Base-by-base conservation (phyloP, 78 protist genomes). In the Dictyostelium brefeldianum region DNA sequence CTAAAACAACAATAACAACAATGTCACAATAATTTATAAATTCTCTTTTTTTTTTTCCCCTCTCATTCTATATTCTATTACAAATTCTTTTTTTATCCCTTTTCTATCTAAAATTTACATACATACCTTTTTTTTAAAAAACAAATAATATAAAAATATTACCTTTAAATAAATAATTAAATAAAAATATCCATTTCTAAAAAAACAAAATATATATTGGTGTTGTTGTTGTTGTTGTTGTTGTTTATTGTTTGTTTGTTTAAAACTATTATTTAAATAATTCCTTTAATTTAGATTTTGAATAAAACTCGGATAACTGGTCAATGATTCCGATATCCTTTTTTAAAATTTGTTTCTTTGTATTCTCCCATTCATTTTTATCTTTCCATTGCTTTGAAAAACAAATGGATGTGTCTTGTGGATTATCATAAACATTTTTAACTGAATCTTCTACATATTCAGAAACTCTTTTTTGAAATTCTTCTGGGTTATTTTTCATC, bases 351-450 rank as follows among this genome's bases (percentile, higher is more conserved):
- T 41, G 79, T 14, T 75, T 85, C 47, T 75, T 85, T 2, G 83
- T 48, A 18, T 73, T 75, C 62, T 85, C 92, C 10, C 31, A 64
- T 73, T 73, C 43, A 25, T 73, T n/a, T 48, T 73, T 85, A 20
- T 73, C 75, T 85, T 73, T 51, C 81, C 81, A 73, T 14, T 85
- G 78, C 18, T 51, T 41, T 53, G 92, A 12, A n/a, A 85, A 85
- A 1, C 31, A 53, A 57, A 85, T 85, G 15, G 92, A 31, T 22
- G 81, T 47, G 14, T 43, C 27, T 48, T 73, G 78, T 27, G 81
- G 77, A 36, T 85, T 85, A 22, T 85, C 77, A 75, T 85, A 85
- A 59, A 85, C 83, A 36, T 85, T 85, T 27, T 73, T 51, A 22
- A 85, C 75, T n/a, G 92, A 85, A 74, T 74, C 31, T 59, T 74